Base-by-base conservation (phyloP, 1,139 yeast genomes). In the Suhomyces panamericanus region DNA sequence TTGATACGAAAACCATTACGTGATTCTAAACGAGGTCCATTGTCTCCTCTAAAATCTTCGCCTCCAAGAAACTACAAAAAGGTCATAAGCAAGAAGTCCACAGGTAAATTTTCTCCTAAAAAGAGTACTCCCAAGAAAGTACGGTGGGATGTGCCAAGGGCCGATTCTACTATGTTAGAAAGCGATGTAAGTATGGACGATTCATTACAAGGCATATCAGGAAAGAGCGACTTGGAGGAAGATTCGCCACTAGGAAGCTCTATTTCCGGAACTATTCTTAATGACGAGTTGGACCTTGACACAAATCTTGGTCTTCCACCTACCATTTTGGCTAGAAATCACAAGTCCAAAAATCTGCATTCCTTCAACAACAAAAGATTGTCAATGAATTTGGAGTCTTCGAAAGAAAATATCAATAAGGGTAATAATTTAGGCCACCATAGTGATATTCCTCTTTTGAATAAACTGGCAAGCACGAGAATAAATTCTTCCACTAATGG, bases 71-170 rank as follows among this genome's bases (percentile, higher is more conserved):
- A 52, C 22, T 45, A 52, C 30, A 66, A 62, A 49, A 58, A 54
- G 36, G 42, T 51, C 24, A 49, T 55, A 7, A 47, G 52, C 16
- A 57, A 52, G 37, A 64, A 13, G 26, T 11, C 32, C 17, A 29
- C 15, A 6, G 29, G 30, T 12, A 36, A 36, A 29, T 36, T 16
- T 22, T 47, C 63, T 22, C 58, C 64, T 7, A 35, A 38, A 22
- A 42, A 49, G 28, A 50, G 49, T 44, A 41, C 42, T 7, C 41
- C 52, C 6, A 70, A 67, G 43, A 67, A 64, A 41, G 75, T 71
- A 0, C 67, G 73, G 41, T 70, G 76, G 70, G 73, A 68, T 49
- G 64, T 66, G 2, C 69, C 69, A 7, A 59, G 57, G 27, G 58
- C 49, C 32, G 74, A 70, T 47, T 49, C 58, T 5, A 62, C 64